These are phyloP conservation scores for Voacanga thouarsii DNA, from an alignment of 257 asterid species.

Conservation along the genomic window DNA sequence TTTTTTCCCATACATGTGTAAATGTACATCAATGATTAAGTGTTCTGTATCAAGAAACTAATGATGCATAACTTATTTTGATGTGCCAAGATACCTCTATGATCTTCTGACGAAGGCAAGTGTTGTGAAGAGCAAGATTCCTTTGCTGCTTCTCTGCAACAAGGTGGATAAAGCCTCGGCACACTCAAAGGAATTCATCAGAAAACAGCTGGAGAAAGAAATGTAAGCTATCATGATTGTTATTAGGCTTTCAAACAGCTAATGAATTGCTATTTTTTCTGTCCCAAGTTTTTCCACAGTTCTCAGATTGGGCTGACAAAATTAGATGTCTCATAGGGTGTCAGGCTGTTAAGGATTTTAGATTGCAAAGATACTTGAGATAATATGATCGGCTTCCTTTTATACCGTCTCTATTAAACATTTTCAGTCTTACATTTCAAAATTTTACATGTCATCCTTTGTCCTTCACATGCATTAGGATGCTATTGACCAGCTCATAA, in stretches of 20 bases:
- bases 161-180: slow-evolving; percentile 92
- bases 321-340: background rate
- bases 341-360: too few relatives aligned
- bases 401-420: background rate
- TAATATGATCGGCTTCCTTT: too few relatives aligned
- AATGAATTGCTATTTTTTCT: background rate
- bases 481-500: background rate
- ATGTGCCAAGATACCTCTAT: slow-evolving; percentile 60
- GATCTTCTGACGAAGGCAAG: slow-evolving; percentile 70
- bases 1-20: background rate
- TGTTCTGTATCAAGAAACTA: background rate
- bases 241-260: background rate
- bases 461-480: background rate
- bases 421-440: background rate
- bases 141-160: slow-evolving; percentile 74
- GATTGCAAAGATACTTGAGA: too few relatives aligned
- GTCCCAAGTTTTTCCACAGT: background rate
- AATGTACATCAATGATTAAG: background rate
- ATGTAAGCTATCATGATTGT: slow-evolving; percentile 32
- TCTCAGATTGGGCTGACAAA: background rate
- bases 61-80: slow-evolving; percentile 8
- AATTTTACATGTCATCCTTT: too few relatives aligned
- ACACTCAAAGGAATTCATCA: slow-evolving; percentile 75
- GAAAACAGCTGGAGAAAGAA: slow-evolving; percentile 71
- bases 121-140: slow-evolving; percentile 68